Percentiles rank a stretch among this genome's conserved stretches.
phyloP scores from a whole-genome alignment of 768 basidiomycete species.

The Chiua virens region DNA sequence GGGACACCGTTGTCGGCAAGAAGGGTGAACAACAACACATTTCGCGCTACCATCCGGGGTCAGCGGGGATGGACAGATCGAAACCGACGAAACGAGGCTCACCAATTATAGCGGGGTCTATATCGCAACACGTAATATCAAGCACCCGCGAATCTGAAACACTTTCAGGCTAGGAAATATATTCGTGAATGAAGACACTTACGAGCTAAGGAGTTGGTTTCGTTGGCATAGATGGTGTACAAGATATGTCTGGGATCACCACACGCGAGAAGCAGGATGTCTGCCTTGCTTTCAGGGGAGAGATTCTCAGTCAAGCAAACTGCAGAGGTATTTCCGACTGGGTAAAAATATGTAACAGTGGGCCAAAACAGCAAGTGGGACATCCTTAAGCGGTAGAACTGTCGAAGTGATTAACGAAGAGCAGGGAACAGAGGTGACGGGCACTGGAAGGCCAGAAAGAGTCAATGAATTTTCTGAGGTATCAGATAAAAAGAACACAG shows the following conservation, averaged over 20 bases:
- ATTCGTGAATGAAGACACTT: background rate
- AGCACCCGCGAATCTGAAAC: conserved; percentile 11
- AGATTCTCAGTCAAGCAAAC: conserved; percentile 48
- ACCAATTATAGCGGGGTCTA: conserved; percentile 29
- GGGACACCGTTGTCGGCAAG: conserved; percentile 19
- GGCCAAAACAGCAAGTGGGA: conserved; percentile 19
- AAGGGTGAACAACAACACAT: conserved; percentile 24
- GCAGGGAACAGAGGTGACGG: too few relatives aligned
- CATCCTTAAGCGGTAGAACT: conserved; percentile 4
- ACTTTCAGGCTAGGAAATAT: background rate
- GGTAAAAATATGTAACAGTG: conserved; percentile 46
- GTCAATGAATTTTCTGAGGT: too few relatives aligned
- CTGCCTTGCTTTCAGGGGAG: conserved; percentile 38
- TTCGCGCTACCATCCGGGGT: conserved; percentile 26
- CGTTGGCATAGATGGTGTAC: conserved; percentile 40
- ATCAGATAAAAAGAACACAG: too few relatives aligned
- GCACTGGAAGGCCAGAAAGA: too few relatives aligned
- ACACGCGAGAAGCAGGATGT: conserved; percentile 52
- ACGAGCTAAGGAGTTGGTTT: conserved; percentile 5
- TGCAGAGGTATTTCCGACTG: conserved; percentile 59
- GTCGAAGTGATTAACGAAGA: too few relatives aligned
- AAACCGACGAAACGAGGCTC: background rate
- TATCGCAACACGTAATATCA: conserved; percentile 32
- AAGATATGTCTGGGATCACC: conserved; percentile 55
- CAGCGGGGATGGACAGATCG: background rate